Evolutionary conservation across 257 asterid species (phyloP), one percentile per base, ranked within the genome.

Genomic region (Voacanga thouarsii): DNA sequence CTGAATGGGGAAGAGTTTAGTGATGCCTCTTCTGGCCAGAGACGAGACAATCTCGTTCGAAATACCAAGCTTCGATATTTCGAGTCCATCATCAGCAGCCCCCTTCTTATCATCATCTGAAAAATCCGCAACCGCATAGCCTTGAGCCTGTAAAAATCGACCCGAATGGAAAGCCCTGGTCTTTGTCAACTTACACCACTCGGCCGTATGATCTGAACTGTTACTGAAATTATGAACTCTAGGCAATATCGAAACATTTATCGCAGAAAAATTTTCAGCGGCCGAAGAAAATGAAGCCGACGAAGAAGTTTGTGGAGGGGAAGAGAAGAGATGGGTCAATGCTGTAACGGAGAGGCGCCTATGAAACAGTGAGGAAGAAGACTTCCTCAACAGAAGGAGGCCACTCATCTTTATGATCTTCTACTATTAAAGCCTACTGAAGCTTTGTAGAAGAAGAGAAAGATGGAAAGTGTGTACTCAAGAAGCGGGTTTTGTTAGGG

Each of bases 1-100:
- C 99, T 95, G 99, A 85, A 95, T 93, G 18, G 98, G 99, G 74
- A 95, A 95, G 78, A 95, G 97, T 89, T 81, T 90, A 53, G 88
- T 76, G 75, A 95, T 95, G 18, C 97, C 97, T 88, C 71, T 93
- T 59, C 43, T 26, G 19, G 90, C 87, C 87, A 93, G 89, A 50
- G 97, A 85, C 10, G 87, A 80, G 5, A 89, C 90, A 76, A 95
- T 89, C 75, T 89, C 91, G 39, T 85, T 82, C 2, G 94, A 77
- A 79, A 95, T 90, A 72, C 96, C 98, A 44, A 95, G 97, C 76
- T 91, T 91, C 0, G 98, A 78, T 26, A 95, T 91, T 85, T 93
- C 98, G n/a, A 95, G 94, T 51, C 99, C 96, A 26, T 94, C 97
- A 51, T 88, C 97, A 3, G 81, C 70, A 24, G 82, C 76, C 78